Conservation (phyloP, 805 yeast genomes). For the Myxozyma neotropica region DNA sequence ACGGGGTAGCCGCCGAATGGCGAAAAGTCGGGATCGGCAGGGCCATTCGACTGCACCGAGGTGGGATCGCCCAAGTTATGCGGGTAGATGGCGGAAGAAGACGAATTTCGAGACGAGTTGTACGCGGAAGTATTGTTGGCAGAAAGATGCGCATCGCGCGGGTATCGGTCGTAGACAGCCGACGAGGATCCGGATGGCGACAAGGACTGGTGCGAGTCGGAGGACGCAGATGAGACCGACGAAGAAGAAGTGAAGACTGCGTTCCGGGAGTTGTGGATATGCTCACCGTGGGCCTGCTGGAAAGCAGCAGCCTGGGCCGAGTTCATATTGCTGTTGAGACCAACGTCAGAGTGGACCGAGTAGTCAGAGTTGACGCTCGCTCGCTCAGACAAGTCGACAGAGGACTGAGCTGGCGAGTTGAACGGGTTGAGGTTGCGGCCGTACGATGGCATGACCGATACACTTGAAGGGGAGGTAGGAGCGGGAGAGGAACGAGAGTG, state of each 20-base stretch:
- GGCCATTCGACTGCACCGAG: slow-evolving; percentile 16
- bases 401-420: slow-evolving; percentile 28
- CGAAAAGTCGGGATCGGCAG: slow-evolving; percentile 46
- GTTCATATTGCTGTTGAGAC: slow-evolving; percentile 7
- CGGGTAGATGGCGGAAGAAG: slow-evolving; percentile 22
- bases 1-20: slow-evolving; percentile 99
- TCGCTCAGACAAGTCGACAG: slow-evolving; percentile 14
- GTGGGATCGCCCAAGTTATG: slow-evolving; percentile 30
- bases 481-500: not conserved
- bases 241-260: slow-evolving; percentile 29
- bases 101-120: slow-evolving; percentile 18
- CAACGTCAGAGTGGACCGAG: slow-evolving; percentile 26
- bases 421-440: slow-evolving; percentile 26
- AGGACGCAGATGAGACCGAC: slow-evolving; percentile 15
- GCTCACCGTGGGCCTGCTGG: slow-evolving; percentile 16
- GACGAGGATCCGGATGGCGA: slow-evolving; percentile 23
- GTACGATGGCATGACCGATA: slow-evolving; percentile 12
- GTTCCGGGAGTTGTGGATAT: slow-evolving; percentile 31
- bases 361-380: slow-evolving; percentile 29
- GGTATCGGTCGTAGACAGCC: slow-evolving; percentile 13
- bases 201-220: slow-evolving; percentile 8
- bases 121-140: slow-evolving; percentile 1
- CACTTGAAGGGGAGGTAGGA: too few species aligned
- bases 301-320: slow-evolving; percentile 22
- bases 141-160: not conserved